phyloP scores from a whole-genome alignment of 2,329 filamentous ascomycete genomes.

The Scedosporium minutisporum region DNA sequence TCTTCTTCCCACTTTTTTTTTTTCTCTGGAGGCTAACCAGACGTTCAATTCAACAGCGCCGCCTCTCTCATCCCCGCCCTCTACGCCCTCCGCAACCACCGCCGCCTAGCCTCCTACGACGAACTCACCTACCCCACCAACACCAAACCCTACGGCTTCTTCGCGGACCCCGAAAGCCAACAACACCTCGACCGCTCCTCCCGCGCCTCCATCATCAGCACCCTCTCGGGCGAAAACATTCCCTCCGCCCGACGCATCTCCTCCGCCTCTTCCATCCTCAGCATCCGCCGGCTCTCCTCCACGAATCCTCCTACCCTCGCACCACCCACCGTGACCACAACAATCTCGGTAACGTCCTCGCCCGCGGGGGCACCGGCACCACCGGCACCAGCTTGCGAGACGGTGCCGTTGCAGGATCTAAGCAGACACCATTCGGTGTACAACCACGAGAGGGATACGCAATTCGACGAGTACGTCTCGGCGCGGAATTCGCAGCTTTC shows the following conservation, averaged over 20 bases:
- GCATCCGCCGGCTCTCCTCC: not conserved
- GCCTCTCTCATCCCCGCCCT: slow-evolving; percentile 31
- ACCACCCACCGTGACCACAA: slow-evolving; percentile 14
- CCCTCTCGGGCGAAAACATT: not conserved
- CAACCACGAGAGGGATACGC: slow-evolving; percentile 35
- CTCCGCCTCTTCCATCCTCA: slow-evolving; percentile 2
- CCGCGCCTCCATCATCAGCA: slow-evolving; percentile 2
- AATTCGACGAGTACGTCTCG: slow-evolving; percentile 35
- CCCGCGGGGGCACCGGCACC: slow-evolving; percentile 16
- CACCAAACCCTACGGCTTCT: slow-evolving; percentile 36
- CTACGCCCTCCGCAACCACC: slow-evolving; percentile 38
- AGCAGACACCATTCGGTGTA: slow-evolving; percentile 18
- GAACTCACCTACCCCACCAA: slow-evolving; percentile 40
- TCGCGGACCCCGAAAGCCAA: slow-evolving; percentile 17
- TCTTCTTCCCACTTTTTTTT: not conserved
- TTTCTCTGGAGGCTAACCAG: slow-evolving; percentile 4
- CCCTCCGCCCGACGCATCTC: slow-evolving; percentile 3
- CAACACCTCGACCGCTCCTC: slow-evolving; percentile 3
- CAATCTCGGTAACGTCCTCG: slow-evolving; percentile 17
- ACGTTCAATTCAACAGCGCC: slow-evolving; percentile 19
- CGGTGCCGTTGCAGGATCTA: not conserved
- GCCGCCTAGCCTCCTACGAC: slow-evolving; percentile 37
- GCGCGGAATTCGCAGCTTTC: slow-evolving; percentile 18
- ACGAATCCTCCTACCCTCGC: not conserved
- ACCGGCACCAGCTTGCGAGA: slow-evolving; percentile 13